Percentiles rank a stretch among this genome's conserved stretches.
phyloP scores from a whole-genome alignment of 495 filamentous ascomycete genomes.

The Aspergillus nanangensis region DNA sequence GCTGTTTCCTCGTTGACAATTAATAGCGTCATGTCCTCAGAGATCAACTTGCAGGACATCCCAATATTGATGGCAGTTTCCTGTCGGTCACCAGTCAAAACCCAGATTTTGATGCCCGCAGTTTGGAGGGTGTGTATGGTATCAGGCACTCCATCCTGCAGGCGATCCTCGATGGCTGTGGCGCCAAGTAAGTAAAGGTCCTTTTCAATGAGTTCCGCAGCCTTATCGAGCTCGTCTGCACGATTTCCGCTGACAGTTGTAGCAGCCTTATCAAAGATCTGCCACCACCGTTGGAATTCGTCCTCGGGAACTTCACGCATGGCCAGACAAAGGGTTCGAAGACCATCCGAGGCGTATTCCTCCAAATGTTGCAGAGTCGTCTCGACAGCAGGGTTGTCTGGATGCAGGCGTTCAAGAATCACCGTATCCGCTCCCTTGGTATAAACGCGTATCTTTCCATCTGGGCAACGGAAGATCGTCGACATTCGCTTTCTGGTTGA shows the following conservation, averaged over 20 bases:
- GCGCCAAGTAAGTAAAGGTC: slow-evolving; percentile 89
- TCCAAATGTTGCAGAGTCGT: slow-evolving; percentile 87
- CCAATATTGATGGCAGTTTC: slow-evolving; percentile 99
- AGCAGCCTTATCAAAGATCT: slow-evolving; percentile 81
- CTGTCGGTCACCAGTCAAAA: slow-evolving; percentile 94
- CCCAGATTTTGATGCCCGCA: slow-evolving; percentile 98
- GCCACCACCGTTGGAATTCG: slow-evolving; percentile 84
- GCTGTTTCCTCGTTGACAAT: slow-evolving; percentile 90
- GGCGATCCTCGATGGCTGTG: slow-evolving; percentile 93
- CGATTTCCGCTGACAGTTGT: slow-evolving; percentile 92
- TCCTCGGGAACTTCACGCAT: slow-evolving; percentile 91
- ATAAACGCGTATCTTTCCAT: slow-evolving; percentile 90
- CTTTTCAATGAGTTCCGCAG: slow-evolving; percentile 90
- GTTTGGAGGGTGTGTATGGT: slow-evolving; percentile 97
- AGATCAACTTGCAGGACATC: slow-evolving; percentile 98
- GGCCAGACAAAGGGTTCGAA: slow-evolving; percentile 91
- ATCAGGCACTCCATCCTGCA: slow-evolving; percentile 97
- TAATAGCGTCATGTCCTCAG: slow-evolving; percentile 96
- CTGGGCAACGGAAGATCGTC: slow-evolving; percentile 91
- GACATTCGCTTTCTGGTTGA: slow-evolving; percentile 98
- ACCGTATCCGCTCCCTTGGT: slow-evolving; percentile 98
- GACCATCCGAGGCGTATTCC: slow-evolving; percentile 94
- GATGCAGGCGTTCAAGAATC: slow-evolving; percentile 79
- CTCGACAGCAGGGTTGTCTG: slow-evolving; percentile 80
- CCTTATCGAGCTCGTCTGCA: slow-evolving; percentile 94